phyloP scores from a whole-genome alignment of 2,329 filamentous ascomycete genomes.

The Penicillium carneum region DNA sequence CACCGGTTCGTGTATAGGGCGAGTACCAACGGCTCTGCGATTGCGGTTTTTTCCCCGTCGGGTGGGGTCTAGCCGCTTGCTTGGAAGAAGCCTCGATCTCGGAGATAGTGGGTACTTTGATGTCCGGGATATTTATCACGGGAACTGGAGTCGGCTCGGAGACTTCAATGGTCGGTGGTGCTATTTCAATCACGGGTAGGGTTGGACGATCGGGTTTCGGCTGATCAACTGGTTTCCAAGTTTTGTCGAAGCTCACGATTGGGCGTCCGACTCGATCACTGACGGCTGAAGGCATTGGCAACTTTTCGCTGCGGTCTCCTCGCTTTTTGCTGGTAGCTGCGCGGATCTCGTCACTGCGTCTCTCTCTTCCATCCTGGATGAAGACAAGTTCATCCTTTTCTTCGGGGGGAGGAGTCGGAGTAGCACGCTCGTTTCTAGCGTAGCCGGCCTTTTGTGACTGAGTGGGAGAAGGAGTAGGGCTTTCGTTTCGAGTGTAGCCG shows the following conservation, averaged over 20 bases:
- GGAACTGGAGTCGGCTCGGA: slow-evolving; percentile 52
- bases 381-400: slow-evolving; percentile 54
- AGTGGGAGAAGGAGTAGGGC: slow-evolving; percentile 51
- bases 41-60: slow-evolving; percentile 33
- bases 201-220: slow-evolving; percentile 33
- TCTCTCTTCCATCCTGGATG: slow-evolving; percentile 79
- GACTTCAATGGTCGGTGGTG: slow-evolving; percentile 46
- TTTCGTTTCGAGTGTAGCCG: slow-evolving; percentile 74
- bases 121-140: slow-evolving; percentile 61
- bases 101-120: slow-evolving; percentile 50
- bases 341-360: slow-evolving; percentile 85
- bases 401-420: slow-evolving; percentile 43
- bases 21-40: slow-evolving; percentile 47
- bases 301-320: slow-evolving; percentile 82
- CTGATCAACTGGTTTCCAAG: slow-evolving; percentile 71
- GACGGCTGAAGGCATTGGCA: slow-evolving; percentile 88
- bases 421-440: slow-evolving; percentile 66
- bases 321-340: slow-evolving; percentile 88
- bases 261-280: slow-evolving; percentile 88
- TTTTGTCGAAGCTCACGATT: slow-evolving; percentile 93
- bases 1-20: slow-evolving; percentile 57
- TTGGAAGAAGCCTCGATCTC: slow-evolving; percentile 40
- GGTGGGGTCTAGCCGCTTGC: slow-evolving; percentile 25
- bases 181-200: slow-evolving; percentile 61
- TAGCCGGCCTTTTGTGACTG: slow-evolving; percentile 85